Evolutionary conservation across 768 basidiomycete species (phyloP), one percentile per base, ranked within the genome.

Genomic region (Asterophora lycoperdoides): DNA sequence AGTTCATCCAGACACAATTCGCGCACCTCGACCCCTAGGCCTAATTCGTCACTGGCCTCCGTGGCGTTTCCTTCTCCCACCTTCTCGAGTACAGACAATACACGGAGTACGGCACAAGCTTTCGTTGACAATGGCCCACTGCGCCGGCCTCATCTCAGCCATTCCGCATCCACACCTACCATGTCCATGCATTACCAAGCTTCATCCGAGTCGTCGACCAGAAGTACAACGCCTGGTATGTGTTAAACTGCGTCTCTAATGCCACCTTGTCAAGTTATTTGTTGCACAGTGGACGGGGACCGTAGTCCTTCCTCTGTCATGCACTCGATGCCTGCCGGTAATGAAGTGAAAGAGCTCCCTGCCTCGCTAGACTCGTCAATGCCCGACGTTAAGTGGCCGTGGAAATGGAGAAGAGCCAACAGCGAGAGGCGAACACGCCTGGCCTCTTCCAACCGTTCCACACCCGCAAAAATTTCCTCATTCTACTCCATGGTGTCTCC

Each of bases 111-210:
- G 17, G 3, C 4, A 18, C 26, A 18, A 23, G n/a, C 20, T 19
- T 37, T 38, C 32, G 18, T 23, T 14, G 35, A 44, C 23, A 18
- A 46, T 41, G 35, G 7, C 39, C 36, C n/a, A 2, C 41, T 44
- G 19, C 28, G 33, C 37, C 50, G 51, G 34, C 26, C 17, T 32
- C 30, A 32, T 34, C 44, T 59, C 17, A 48, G 43, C 37, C 55
- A 56, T 41, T 50, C 55, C 3, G 3, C 40, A n/a, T 58, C 57
- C 45, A 23, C 43, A 18, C 52, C 55, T 5, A 42, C 23, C 9
- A 44, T 57, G 43, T 41, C 32, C 40, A 26, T 11, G 10, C 13
- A 18, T 34, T 28, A 26, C 17, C 37, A 38, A 39, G 44, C 46
- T 5, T 42, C 43, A 5, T 51, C 50, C 17, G 41, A 43, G 20